Conservation (phyloP, 495 filamentous ascomycete genomes). For the Neurospora pannonica region DNA sequence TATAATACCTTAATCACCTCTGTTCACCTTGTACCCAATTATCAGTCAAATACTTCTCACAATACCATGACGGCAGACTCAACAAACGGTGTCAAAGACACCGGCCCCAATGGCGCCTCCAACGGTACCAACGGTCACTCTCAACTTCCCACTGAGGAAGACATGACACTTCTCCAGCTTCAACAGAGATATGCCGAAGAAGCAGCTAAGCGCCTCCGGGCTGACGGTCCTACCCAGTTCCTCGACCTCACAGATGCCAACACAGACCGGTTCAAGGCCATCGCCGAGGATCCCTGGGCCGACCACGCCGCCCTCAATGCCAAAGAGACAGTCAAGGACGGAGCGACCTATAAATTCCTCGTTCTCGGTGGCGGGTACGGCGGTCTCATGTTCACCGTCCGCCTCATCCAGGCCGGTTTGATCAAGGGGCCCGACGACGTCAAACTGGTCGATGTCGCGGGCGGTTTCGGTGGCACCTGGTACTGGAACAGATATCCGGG, state of each 20-base stretch:
- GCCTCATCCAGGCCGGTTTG: constrained; percentile 40
- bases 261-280: constrained; percentile 21
- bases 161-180: constrained; percentile 18
- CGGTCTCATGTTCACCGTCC: constrained; percentile 39
- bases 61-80: neutral
- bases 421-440: constrained; percentile 31
- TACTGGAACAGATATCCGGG: constrained; percentile 50
- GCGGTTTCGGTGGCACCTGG: constrained; percentile 47
- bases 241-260: constrained; percentile 23
- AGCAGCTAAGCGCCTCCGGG: constrained; percentile 36
- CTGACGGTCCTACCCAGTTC: constrained; percentile 34
- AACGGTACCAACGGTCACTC: neutral
- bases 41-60: neutral
- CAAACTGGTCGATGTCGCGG: constrained; percentile 37
- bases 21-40: neutral
- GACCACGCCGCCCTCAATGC: constrained; percentile 33
- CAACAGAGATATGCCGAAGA: constrained; percentile 36
- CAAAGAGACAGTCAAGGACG: constrained; percentile 14
- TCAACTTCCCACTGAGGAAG: constrained; percentile 5
- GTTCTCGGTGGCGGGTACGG: constrained; percentile 45
- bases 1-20: neutral
- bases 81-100: neutral
- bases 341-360: constrained; percentile 31
- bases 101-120: neutral
- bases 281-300: constrained; percentile 37